Base-by-base conservation (phyloP, 23 red algal genomes). In the Gracilaria domingensis region DNA sequence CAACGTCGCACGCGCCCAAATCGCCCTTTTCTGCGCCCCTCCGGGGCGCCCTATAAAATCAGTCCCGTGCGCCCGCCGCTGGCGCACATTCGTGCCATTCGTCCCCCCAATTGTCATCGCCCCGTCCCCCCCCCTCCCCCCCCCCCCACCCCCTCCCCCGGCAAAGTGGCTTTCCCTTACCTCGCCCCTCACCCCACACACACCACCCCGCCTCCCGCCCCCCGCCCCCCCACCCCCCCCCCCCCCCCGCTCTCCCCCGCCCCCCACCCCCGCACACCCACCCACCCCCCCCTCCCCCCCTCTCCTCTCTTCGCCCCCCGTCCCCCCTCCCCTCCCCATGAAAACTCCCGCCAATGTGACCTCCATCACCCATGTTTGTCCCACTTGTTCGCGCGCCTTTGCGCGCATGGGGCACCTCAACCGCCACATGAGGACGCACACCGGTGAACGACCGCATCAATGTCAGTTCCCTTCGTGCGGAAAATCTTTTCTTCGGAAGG, bases 371-470 rank as follows among this genome's bases (percentile, higher is more conserved):
- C 83, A 70, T 66, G 40, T 47, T 32, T 76, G 67, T 57, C 48
- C 84, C 23, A 60, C 56, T 53, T 61, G 72, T 47, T 18, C 65
- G 9, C 33, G 50, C 38, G 23, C 84, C 40, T 73, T 76, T 70
- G 44, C 84, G 37, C 84, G 67, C 24, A 48, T 66, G 38, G 66
- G 67, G 30, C 66, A 73, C 42, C 55, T 88, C 66, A 76, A 60
- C 53, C 66, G 84, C 64, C 84, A 61, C 66, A 61, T 76, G 84
- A 24, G 67, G 32, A 66, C 69, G 24, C 84, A 73, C 44, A 72
- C 84, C 64, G 67, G 67, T 76, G 67, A 73, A 75, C 66, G 67
- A 76, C 67, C 84, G 21, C 49, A 61, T 48, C 64, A 38, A 14
- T 76, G 66, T 40, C 36, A 32, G 8, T 60, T 42, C 35, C 69